Evolutionary conservation across 2,329 filamentous ascomycete species (phyloP).

Genomic region (Fusarium incarnatum): DNA sequence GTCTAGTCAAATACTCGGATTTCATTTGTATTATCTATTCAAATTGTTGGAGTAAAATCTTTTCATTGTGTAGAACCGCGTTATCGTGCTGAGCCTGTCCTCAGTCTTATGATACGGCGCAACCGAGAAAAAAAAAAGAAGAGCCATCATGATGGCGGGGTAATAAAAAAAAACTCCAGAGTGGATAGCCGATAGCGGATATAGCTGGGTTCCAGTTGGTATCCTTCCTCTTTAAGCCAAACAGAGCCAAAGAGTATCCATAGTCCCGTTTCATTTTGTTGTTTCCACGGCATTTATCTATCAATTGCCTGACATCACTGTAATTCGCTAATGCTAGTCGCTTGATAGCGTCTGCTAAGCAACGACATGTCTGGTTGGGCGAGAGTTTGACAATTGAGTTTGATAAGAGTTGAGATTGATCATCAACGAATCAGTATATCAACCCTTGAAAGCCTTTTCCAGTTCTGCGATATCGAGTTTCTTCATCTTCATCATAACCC

Average conservation of each 20-base stretch:
- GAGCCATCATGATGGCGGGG: constrained; percentile 6
- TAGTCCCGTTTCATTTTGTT: not conserved
- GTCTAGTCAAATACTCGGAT: not conserved
- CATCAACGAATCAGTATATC: not conserved
- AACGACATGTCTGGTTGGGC: not conserved
- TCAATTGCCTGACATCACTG: not conserved
- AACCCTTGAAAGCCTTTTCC: constrained; percentile 49
- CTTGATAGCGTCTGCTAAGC: not conserved
- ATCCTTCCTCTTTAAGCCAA: not conserved
- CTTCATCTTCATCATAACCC: constrained; percentile 57
- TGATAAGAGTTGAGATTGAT: not conserved
- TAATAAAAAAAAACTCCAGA: constrained; percentile 4
- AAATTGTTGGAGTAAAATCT: not conserved
- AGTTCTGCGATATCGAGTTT: constrained; percentile 57
- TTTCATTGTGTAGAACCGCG: not conserved
- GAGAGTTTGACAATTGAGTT: not conserved
- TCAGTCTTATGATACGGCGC: not conserved
- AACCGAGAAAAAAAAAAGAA: not conserved
- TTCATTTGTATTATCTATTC: not conserved
- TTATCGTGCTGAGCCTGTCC: not conserved
- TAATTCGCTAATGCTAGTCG: not conserved
- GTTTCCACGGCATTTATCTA: not conserved
- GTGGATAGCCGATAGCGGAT: constrained; percentile 7
- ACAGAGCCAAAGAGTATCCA: not conserved
- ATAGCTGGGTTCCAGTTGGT: not conserved